Evolutionary conservation across 2,329 filamentous ascomycete species (phyloP).

Genomic region (Emergomyces africanus): DNA sequence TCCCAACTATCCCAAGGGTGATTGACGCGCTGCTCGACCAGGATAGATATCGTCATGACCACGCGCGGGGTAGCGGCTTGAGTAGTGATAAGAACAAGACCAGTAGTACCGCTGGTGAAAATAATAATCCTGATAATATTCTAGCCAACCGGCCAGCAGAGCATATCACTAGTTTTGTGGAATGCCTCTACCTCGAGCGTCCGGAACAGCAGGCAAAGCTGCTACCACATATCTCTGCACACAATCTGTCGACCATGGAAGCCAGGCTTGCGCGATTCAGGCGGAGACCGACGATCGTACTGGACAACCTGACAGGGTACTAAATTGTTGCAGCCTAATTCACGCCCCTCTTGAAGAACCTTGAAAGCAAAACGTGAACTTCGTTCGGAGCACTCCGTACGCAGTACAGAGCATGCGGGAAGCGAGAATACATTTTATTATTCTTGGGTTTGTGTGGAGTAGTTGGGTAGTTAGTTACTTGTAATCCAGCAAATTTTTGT

Average conservation of each 20-base stretch:
- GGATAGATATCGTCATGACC: not conserved
- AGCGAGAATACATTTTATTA: not conserved
- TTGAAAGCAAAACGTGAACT: not conserved
- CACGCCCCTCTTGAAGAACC: not conserved
- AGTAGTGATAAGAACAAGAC: not conserved
- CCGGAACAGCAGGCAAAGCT: not conserved
- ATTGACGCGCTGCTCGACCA: slow-evolving; percentile 2
- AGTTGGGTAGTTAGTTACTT: too few species aligned
- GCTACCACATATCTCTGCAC: not conserved
- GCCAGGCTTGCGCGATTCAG: not conserved
- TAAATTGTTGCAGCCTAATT: not conserved
- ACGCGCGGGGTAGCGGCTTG: not conserved
- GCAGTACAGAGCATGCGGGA: not conserved
- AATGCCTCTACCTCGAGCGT: not conserved
- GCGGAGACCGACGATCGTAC: not conserved
- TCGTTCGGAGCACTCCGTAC: too few species aligned
- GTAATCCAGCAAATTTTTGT: too few species aligned
- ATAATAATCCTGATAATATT: not conserved
- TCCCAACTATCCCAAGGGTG: slow-evolving; percentile 1
- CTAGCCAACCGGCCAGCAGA: not conserved
- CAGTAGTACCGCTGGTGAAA: not conserved
- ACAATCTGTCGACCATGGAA: slow-evolving; percentile 1
- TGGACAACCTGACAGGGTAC: not conserved
- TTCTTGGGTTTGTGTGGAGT: too few species aligned
- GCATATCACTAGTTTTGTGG: not conserved